Conservation (phyloP, 805 yeast genomes). For the Candida xiaguanensis region DNA sequence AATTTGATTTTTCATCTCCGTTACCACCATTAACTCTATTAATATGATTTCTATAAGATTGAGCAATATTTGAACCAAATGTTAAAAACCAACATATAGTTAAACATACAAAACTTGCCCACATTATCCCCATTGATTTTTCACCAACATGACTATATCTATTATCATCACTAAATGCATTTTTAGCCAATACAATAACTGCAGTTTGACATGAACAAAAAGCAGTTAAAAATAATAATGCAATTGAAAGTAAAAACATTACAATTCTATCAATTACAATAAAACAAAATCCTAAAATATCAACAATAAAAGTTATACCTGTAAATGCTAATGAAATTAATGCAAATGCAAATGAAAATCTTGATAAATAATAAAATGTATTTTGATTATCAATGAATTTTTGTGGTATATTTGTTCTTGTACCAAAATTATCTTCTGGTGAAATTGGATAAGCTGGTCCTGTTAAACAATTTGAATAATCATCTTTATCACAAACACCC, state of each 20-base stretch:
- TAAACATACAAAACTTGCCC: conserved; percentile 64
- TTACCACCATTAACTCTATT: conserved; percentile 32
- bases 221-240: conserved; percentile 51
- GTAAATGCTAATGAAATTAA: conserved; percentile 58
- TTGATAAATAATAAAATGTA: conserved; percentile 58
- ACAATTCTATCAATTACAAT: conserved; percentile 50
- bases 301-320: conserved; percentile 57
- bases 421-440: conserved; percentile 69
- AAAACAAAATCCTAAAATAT: conserved; percentile 56
- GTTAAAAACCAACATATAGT: conserved; percentile 48
- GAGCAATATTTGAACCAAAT: conserved; percentile 47
- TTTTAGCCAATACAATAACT: conserved; percentile 67
- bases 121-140: conserved; percentile 55
- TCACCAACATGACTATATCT: conserved; percentile 51
- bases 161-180: conserved; percentile 54
- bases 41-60: conserved; percentile 50
- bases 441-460: conserved; percentile 85
- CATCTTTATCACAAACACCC: conserved; percentile 56
- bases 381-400: conserved; percentile 53
- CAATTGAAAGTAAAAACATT: conserved; percentile 49
- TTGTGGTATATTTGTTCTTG: conserved; percentile 48
- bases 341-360: conserved; percentile 62
- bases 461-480: conserved; percentile 50
- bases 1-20: conserved; percentile 17
- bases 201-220: conserved; percentile 76